Conservation (phyloP, 1,139 yeast species). For the Lodderomyces oxycetoniae region DNA sequence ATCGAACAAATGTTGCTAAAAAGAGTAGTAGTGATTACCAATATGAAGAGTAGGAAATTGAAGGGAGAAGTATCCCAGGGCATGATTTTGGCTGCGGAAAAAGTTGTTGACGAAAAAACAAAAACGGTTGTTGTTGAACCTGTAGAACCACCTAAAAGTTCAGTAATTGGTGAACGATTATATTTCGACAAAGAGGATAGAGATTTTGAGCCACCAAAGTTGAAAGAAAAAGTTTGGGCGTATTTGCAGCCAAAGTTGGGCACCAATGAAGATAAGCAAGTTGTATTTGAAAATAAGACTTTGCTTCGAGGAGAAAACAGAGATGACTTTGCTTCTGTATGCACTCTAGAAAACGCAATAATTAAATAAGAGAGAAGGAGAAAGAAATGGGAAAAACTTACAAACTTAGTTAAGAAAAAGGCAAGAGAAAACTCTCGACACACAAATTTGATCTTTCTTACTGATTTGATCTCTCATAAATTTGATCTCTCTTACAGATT, state of each 20-base stretch:
- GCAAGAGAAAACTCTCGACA: not conserved
- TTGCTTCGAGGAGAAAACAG: constrained; percentile 7
- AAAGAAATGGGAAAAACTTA: not conserved
- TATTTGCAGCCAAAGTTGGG: constrained; percentile 24
- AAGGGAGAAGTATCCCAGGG: constrained; percentile 60
- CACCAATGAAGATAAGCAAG: constrained; percentile 13
- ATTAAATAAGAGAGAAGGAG: constrained; percentile 2
- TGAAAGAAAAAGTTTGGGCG: constrained; percentile 35
- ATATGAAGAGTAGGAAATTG: constrained; percentile 88
- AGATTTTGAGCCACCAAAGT: constrained; percentile 19
- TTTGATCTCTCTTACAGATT: too few species aligned
- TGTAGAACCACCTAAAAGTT: constrained; percentile 31
- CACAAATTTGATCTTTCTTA: too few species aligned
- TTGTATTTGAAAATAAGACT: constrained; percentile 10
- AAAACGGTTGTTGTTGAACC: constrained; percentile 24
- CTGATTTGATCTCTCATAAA: too few species aligned
- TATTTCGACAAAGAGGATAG: constrained; percentile 21
- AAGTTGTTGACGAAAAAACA: constrained; percentile 7
- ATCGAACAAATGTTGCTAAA: constrained; percentile 81
- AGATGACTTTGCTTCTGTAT: constrained; percentile 7
- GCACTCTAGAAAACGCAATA: constrained; percentile 6
- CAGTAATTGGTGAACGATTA: constrained; percentile 28
- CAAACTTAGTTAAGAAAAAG: not conserved
- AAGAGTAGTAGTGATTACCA: constrained; percentile 77
- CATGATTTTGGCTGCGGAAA: constrained; percentile 53